Percentiles rank a stretch among this genome's conserved stretches.
phyloP scores from a whole-genome alignment of 2,329 filamentous ascomycete species.

The Diaporthe aspalathi region DNA sequence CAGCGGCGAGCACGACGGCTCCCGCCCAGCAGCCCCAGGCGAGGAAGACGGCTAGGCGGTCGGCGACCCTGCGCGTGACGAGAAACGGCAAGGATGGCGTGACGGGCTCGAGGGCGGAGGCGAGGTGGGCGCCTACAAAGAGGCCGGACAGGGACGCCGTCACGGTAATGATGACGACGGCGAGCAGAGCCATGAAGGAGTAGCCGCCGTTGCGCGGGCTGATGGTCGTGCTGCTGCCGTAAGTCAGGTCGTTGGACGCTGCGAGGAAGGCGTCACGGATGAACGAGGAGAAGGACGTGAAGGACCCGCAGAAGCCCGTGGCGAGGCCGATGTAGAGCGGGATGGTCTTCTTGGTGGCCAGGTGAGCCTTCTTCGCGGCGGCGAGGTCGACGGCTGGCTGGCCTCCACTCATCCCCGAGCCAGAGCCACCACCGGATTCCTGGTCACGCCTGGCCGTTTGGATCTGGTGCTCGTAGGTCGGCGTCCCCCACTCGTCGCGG shows the following conservation, averaged over 20 bases:
- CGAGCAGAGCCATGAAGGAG: slow-evolving; percentile 83
- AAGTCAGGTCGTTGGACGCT: slow-evolving; percentile 77
- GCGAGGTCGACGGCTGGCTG: slow-evolving; percentile 50
- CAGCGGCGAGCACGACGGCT: slow-evolving; percentile 76
- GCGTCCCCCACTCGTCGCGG: slow-evolving; percentile 71
- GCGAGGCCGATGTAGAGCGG: slow-evolving; percentile 82
- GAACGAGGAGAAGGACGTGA: slow-evolving; percentile 88
- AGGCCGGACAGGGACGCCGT: slow-evolving; percentile 77
- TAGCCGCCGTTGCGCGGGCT: slow-evolving; percentile 76
- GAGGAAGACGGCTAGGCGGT: slow-evolving; percentile 72
- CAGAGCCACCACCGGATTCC: slow-evolving; percentile 50
- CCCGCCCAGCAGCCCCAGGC: slow-evolving; percentile 83
- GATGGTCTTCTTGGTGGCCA: slow-evolving; percentile 82
- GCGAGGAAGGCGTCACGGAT: slow-evolving; percentile 84
- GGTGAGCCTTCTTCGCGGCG: slow-evolving; percentile 67
- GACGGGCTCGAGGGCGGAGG: slow-evolving; percentile 67
- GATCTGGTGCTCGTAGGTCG: slow-evolving; percentile 52
- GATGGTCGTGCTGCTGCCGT: slow-evolving; percentile 50
- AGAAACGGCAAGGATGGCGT: slow-evolving; percentile 71
- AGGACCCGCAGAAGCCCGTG: slow-evolving; percentile 79
- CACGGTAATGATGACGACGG: slow-evolving; percentile 79
- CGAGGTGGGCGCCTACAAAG: slow-evolving; percentile 79
- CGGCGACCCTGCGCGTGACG: slow-evolving; percentile 69
- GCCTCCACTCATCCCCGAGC: slow-evolving; percentile 12
- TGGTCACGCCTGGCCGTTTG: slow-evolving; percentile 52